A percentile compares a stretch with the other conserved stretches of the same genome.
Conservation (phyloP, 768 basidiomycete species). For the Lyophyllum atratum region DNA sequence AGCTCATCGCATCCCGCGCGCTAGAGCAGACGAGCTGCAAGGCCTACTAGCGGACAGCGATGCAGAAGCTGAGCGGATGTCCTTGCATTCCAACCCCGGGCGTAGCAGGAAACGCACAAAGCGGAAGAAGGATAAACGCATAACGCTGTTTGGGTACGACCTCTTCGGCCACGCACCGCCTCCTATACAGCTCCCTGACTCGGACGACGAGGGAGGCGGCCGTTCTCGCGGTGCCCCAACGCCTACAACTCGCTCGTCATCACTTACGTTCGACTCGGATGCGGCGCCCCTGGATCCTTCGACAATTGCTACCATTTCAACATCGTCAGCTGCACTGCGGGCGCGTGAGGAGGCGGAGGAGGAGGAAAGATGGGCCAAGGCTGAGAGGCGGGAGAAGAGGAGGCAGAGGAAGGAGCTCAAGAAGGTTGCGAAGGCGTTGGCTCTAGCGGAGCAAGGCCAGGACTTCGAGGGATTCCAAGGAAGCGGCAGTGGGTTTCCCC, state of each 20-base stretch:
- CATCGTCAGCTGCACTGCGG: conserved; percentile 38
- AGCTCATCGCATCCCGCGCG: conserved; percentile 37
- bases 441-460: conserved; percentile 33
- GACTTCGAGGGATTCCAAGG: conserved; percentile 73
- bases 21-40: conserved; percentile 39
- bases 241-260: conserved; percentile 21
- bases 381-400: conserved; percentile 48
- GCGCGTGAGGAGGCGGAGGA: conserved; percentile 41
- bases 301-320: conserved; percentile 53
- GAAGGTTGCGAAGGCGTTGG: conserved; percentile 37
- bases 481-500: conserved; percentile 16
- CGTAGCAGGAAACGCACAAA: conserved; percentile 28
- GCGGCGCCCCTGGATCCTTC: conserved; percentile 65
- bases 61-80: conserved; percentile 62
- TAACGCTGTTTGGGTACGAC: conserved; percentile 66
- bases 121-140: conserved; percentile 35
- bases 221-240: conserved; percentile 3
- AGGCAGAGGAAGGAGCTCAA: conserved; percentile 21
- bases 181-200: conserved; percentile 62
- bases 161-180: conserved; percentile 55
- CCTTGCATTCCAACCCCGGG: conserved; percentile 62
- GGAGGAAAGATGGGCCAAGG: conserved; percentile 44
- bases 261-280: conserved; percentile 64
- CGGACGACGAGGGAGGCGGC: conserved; percentile 43
- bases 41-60: conserved; percentile 43